Conservation (phyloP, 495 filamentous ascomycete species). For the Penicillium taxi region DNA sequence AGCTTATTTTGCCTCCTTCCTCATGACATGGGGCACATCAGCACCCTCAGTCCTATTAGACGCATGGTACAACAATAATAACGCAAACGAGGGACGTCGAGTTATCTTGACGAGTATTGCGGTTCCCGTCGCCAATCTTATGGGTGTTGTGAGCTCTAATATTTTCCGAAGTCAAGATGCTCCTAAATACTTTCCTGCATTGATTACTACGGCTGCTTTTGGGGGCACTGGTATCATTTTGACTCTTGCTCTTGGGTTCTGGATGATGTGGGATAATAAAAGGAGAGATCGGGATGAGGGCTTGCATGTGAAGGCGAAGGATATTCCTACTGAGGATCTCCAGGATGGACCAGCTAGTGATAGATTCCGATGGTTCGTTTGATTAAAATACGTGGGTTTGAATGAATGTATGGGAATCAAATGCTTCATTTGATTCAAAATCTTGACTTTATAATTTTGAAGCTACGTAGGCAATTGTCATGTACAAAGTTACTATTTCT, state of each 20-base stretch:
- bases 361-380: slow-evolving; percentile 67
- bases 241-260: slow-evolving; percentile 50
- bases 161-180: slow-evolving; percentile 64
- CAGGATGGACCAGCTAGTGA: slow-evolving; percentile 56
- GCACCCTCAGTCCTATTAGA: slow-evolving; percentile 47
- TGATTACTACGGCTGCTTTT: slow-evolving; percentile 66
- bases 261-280: slow-evolving; percentile 65
- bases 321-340: slow-evolving; percentile 61
- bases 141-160: slow-evolving; percentile 68
- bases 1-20: slow-evolving; percentile 71
- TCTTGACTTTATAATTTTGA: too few relatives aligned
- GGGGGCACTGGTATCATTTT: slow-evolving; percentile 55
- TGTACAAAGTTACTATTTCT: too few relatives aligned
- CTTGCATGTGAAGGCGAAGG: slow-evolving; percentile 49
- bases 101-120: slow-evolving; percentile 64
- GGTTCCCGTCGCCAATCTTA: slow-evolving; percentile 71
- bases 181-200: slow-evolving; percentile 66
- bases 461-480: too few relatives aligned
- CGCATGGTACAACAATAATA: slow-evolving; percentile 73
- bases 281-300: slow-evolving; percentile 55
- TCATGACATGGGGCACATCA: slow-evolving; percentile 69
- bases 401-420: too few relatives aligned
- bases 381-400: slow-evolving; percentile 1
- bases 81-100: slow-evolving; percentile 64
- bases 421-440: too few relatives aligned